A percentile compares a stretch with the other conserved stretches of the same genome.
These are phyloP conservation scores for Mercurialis annua DNA, from an alignment of 345 rosid species.

Conservation along the genomic window DNA sequence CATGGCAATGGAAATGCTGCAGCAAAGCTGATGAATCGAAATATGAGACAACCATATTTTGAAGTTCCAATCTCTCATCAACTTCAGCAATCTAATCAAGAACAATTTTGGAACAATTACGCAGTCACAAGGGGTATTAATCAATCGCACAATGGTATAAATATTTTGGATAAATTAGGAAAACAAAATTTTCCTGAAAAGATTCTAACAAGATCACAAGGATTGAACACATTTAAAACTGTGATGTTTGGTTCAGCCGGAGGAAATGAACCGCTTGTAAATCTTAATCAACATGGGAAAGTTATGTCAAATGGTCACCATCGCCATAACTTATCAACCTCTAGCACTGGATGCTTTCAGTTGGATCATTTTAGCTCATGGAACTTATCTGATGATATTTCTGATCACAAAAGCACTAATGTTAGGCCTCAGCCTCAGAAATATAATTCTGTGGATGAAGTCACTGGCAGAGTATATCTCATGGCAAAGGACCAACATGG, in stretches of 20 bases:
- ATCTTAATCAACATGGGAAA: conserved; percentile 40
- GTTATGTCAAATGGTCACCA: conserved; percentile 39
- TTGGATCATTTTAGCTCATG: conserved; percentile 37
- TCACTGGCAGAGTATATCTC: conserved; percentile 48
- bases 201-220: conserved; percentile 59
- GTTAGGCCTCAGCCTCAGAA: conserved; percentile 44
- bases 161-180: conserved; percentile 37
- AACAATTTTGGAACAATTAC: conserved; percentile 36
- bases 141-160: conserved; percentile 25
- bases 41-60: conserved; percentile 42
- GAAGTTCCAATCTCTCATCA: conserved; percentile 39
- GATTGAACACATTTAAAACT: conserved; percentile 42
- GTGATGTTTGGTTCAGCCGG: conserved; percentile 44
- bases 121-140: conserved; percentile 39
- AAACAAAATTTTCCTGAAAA: conserved; percentile 54
- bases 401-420: conserved; percentile 34
- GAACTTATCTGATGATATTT: conserved; percentile 27
- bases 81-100: conserved; percentile 47
- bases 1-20: conserved; percentile 33
- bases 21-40: conserved; percentile 25
- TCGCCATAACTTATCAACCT: conserved; percentile 31
- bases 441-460: conserved; percentile 49
- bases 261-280: conserved; percentile 38
- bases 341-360: conserved; percentile 32
- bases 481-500: conserved; percentile 80